phyloP scores from a whole-genome alignment of 139 green algal genomes.

The Tetradesmus lagerheimii region DNA sequence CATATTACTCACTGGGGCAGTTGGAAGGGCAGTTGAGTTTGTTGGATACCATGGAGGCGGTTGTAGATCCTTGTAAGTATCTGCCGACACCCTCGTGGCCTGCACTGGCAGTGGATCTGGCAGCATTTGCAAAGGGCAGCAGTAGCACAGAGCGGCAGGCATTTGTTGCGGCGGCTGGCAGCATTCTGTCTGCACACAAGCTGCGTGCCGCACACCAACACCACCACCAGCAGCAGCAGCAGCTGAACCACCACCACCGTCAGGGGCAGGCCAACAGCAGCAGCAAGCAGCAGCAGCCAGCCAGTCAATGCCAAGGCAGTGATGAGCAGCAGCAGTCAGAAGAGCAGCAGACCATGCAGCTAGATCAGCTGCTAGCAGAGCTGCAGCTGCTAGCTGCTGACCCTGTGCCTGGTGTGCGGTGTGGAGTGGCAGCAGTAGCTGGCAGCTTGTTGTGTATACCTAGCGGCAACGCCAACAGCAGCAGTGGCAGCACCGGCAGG shows the following conservation, averaged over 20 bases:
- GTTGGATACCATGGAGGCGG: neutral
- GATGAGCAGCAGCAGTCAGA: neutral
- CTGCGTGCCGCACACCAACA: neutral
- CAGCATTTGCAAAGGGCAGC: neutral
- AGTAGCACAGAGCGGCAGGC: slow-evolving; percentile 19
- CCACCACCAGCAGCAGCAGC: slow-evolving; percentile 1
- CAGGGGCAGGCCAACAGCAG: neutral
- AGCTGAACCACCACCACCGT: neutral
- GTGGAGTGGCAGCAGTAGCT: neutral
- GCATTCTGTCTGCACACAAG: neutral
- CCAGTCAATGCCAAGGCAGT: neutral
- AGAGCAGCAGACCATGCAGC: slow-evolving; percentile 30
- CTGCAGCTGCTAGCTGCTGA: neutral
- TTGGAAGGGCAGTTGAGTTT: neutral
- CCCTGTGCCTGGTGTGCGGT: slow-evolving; percentile 22
- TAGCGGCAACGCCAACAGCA: neutral
- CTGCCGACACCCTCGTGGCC: slow-evolving; percentile 15
- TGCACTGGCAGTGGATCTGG: neutral
- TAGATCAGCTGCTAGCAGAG: slow-evolving; percentile 7
- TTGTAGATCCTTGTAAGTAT: slow-evolving; percentile 20
- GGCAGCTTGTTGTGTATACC: neutral
- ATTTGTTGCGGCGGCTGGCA: slow-evolving; percentile 23
- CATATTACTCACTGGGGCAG: neutral
- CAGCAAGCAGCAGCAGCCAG: neutral
- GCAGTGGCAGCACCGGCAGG: neutral